phyloP scores from a whole-genome alignment of 805 yeast genomes.

The Wickerhamiella occidentalis region DNA sequence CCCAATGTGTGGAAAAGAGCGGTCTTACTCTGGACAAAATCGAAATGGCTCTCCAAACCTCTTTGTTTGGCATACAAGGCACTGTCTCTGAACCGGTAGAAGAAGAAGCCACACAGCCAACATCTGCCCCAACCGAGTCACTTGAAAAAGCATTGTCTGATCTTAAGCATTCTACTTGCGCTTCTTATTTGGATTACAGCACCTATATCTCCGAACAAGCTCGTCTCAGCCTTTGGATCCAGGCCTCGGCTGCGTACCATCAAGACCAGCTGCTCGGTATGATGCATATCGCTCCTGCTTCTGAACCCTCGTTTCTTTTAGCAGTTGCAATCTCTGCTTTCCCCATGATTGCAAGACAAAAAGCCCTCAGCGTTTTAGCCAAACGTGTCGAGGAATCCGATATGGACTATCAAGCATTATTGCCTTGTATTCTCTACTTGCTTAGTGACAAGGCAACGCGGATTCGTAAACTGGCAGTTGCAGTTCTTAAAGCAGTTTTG shows the following conservation, averaged over 20 bases:
- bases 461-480: conserved; percentile 25
- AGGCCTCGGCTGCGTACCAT: conserved; percentile 13
- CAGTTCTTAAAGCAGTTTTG: conserved; percentile 14
- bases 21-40: conserved; percentile 31
- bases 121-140: not conserved
- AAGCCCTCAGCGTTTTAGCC: conserved; percentile 24
- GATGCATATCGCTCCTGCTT: conserved; percentile 18
- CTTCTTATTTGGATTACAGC: conserved; percentile 15
- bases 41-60: conserved; percentile 58
- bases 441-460: conserved; percentile 27
- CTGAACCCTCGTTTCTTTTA: conserved; percentile 27
- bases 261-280: conserved; percentile 16
- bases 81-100: too few species aligned
- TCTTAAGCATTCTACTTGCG: conserved; percentile 10
- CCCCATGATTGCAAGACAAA: conserved; percentile 28
- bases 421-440: conserved; percentile 27
- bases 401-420: conserved; percentile 28
- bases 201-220: conserved; percentile 5
- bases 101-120: not conserved
- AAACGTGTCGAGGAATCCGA: conserved; percentile 13
- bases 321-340: conserved; percentile 28
- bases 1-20: conserved; percentile 8
- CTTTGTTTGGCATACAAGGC: too few species aligned
- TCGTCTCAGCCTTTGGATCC: conserved; percentile 20
- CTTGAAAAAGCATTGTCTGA: conserved; percentile 4